These are phyloP conservation scores for Straminergon stramineum DNA, from an alignment of 225 moss, liverwort and hornwort species.

Conservation along the genomic window DNA sequence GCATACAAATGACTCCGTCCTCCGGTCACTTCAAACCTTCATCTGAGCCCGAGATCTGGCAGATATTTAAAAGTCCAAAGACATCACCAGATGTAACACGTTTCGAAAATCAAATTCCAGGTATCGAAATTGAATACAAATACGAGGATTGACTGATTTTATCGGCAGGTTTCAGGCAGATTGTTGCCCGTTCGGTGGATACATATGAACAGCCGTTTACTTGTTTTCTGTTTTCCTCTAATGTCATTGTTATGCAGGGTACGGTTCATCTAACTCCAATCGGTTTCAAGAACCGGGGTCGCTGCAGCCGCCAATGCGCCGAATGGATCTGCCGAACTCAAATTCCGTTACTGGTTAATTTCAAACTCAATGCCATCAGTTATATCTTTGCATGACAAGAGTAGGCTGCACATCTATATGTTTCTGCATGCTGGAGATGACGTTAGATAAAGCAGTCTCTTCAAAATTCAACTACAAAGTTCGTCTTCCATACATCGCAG, in stretches of 20 bases:
- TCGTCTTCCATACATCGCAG: not conserved
- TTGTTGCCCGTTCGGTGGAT: not conserved
- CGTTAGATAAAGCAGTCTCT: not conserved
- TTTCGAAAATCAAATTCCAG: not conserved
- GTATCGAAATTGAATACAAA: not conserved
- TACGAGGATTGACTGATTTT: not conserved
- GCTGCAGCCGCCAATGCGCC: not conserved
- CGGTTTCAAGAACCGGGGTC: not conserved
- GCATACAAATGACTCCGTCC: constrained; percentile 3
- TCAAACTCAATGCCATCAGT: not conserved
- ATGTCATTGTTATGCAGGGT: not conserved
- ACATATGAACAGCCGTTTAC: not conserved
- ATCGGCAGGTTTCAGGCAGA: not conserved
- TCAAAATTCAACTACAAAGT: not conserved
- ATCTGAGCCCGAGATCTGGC: not conserved
- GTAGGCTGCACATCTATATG: not conserved
- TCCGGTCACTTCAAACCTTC: not conserved
- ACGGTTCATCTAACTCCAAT: not conserved
- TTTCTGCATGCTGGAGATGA: not conserved
- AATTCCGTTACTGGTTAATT: not conserved
- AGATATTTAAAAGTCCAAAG: not conserved
- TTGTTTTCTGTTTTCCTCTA: not conserved
- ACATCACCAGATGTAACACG: not conserved
- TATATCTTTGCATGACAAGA: not conserved
- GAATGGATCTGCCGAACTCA: not conserved